Evolutionary conservation across 2,329 filamentous ascomycete genomes (phyloP), one percentile per base, ranked within the genome.

Genomic region (Fusarium compactum): DNA sequence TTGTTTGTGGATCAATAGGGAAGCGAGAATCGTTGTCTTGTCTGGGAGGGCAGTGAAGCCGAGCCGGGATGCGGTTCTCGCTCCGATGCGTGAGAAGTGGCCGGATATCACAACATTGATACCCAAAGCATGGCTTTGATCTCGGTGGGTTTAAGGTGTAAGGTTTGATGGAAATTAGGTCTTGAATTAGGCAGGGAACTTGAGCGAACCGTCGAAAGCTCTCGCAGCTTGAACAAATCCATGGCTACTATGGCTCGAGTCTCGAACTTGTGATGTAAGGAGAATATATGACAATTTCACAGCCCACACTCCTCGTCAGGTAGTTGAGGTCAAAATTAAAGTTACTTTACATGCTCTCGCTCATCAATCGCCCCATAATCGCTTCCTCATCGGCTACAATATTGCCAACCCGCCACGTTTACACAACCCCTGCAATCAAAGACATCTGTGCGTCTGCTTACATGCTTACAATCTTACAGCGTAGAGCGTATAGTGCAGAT

Each of bases 221-320:
- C 4, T 1, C 2, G 18, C 2, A n/a, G n/a, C 6, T 34, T 15
- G 8, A 34, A 18, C 16, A 18, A 2, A 4, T 1, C 8, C 32
- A 34, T 18, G 8, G 8, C 32, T 5, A 9, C 30, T 34, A 6
- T 34, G 9, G 8, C 1, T 34, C 18, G 8, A 3, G 16, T 18
- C 5, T 11, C n/a, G n/a, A 9, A 38, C 16, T n/a, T 11, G 18
- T 0, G 18, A n/a, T 7, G 0, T 4, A 9, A 11, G 6, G 5
- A 38, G 9, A 4, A 38, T n/a, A 7, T n/a, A 11, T 6, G 34
- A 4, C 5, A n/a, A 7, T 38, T 6, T 7, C 3, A 7, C 18
- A 7, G 34, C 2, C 0, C 34, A 38, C 11, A 6, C 16, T 34
- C 8, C 16, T 4, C 8, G 1, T 0, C 9, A 11, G 3, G 34